These are phyloP conservation scores for Phaeosphaeria sp. DNA, from an alignment of 2,329 filamentous ascomycete genomes.

Conservation along the genomic window DNA sequence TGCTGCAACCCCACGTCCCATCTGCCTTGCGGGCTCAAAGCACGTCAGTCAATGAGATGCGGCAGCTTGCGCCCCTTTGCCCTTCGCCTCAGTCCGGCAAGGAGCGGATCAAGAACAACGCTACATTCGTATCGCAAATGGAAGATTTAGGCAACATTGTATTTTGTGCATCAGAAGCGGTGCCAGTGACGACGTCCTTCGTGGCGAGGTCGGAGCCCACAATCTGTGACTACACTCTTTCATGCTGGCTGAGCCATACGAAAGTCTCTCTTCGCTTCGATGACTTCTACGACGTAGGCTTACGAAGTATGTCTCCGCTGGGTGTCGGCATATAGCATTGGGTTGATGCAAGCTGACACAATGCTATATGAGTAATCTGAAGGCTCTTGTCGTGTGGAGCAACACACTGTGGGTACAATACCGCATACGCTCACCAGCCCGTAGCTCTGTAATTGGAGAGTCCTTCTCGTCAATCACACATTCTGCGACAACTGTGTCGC, in stretches of 20 bases:
- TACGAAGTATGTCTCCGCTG: no score
- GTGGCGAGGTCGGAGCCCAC: not conserved
- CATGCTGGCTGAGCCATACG: no score
- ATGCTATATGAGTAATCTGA: no score
- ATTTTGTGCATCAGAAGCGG: not conserved
- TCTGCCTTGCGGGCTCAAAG: conserved; percentile 1
- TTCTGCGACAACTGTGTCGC: no score
- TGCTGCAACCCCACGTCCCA: conserved; percentile 13
- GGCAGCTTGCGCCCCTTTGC: not conserved
- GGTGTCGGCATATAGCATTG: no score
- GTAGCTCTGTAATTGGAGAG: not conserved
- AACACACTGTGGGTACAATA: no score
- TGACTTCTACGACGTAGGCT: no score
- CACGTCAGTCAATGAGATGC: conserved; percentile 14
- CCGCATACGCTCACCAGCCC: not conserved
- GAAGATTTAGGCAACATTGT: not conserved
- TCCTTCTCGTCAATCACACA: not conserved
- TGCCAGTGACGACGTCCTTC: not conserved
- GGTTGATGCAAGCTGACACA: no score
- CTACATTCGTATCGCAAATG: not conserved
- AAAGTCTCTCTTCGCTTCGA: no score
- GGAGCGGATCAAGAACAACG: not conserved
- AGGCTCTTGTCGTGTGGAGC: no score
- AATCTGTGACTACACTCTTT: not conserved
- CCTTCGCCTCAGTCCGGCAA: not conserved